phyloP scores from a whole-genome alignment of 2,329 filamentous ascomycete genomes.

The Apiospora arundinis region DNA sequence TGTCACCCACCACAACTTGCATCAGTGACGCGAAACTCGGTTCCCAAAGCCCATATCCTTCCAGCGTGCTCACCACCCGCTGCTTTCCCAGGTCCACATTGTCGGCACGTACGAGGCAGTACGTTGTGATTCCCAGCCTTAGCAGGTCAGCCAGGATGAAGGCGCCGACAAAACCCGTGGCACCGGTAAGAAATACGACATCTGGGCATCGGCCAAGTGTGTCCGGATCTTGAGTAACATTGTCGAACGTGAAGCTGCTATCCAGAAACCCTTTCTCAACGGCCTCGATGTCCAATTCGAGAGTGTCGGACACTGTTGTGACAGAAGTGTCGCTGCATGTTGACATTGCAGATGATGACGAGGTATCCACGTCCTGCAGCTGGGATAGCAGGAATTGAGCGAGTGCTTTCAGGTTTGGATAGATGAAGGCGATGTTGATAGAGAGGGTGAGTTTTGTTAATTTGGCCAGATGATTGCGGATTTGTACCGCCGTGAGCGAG shows the following conservation, averaged over 20 bases:
- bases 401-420: slow-evolving; percentile 32
- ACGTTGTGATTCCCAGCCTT: slow-evolving; percentile 29
- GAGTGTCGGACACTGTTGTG: slow-evolving; percentile 26
- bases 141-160: slow-evolving; percentile 36
- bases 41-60: slow-evolving; percentile 35
- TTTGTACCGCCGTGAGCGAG: slow-evolving; percentile 37
- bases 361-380: slow-evolving; percentile 26
- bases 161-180: slow-evolving; percentile 39
- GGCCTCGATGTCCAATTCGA: slow-evolving; percentile 28
- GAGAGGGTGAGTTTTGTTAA: slow-evolving; percentile 34
- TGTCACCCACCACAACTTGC: slow-evolving; percentile 33
- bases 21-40: slow-evolving; percentile 31
- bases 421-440: slow-evolving; percentile 32
- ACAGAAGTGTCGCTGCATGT: slow-evolving; percentile 25
- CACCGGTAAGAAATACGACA: slow-evolving; percentile 36
- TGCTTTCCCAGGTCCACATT: slow-evolving; percentile 25
- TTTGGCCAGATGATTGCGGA: slow-evolving; percentile 34
- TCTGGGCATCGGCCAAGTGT: slow-evolving; percentile 24
- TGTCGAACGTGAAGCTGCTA: slow-evolving; percentile 32
- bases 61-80: slow-evolving; percentile 31
- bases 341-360: slow-evolving; percentile 25
- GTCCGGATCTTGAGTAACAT: slow-evolving; percentile 25
- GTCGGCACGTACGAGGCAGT: slow-evolving; percentile 36
- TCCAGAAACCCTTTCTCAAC: slow-evolving; percentile 36
- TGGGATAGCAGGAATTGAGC: slow-evolving; percentile 30